These are phyloP conservation scores for Daldinia eschscholtzii DNA, from an alignment of 2,329 filamentous ascomycete species.

Conservation along the genomic window DNA sequence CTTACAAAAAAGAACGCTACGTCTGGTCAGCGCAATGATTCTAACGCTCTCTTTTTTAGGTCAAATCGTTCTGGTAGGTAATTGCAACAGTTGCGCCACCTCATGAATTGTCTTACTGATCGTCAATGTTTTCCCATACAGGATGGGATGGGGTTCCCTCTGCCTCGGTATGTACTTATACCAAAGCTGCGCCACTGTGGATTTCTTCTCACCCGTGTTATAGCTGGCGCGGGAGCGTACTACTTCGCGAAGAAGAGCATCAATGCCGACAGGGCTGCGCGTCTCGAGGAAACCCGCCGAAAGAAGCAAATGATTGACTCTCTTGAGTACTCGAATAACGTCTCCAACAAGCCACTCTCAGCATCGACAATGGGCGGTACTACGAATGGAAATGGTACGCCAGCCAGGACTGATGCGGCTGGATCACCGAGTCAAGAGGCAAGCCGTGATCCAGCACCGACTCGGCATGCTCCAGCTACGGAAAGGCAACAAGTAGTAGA, in stretches of 20 bases:
- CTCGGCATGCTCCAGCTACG: conserved; percentile 80
- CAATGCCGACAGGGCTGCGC: conserved; percentile 85
- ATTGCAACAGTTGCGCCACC: conserved; percentile 13
- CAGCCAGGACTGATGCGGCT: conserved; percentile 69
- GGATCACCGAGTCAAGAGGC: conserved; percentile 79
- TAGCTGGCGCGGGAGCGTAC: conserved; percentile 91
- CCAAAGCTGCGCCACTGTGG: conserved; percentile 2
- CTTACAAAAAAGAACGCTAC: not conserved
- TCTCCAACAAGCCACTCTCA: conserved; percentile 53
- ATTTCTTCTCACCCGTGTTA: conserved; percentile 36
- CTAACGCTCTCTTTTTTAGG: conserved; percentile 57
- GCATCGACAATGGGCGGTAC: conserved; percentile 55
- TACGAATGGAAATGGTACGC: conserved; percentile 58
- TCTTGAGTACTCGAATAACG: conserved; percentile 63
- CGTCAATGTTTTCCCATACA: conserved; percentile 53
- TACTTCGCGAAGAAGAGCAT: conserved; percentile 95
- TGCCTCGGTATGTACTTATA: conserved; percentile 75
- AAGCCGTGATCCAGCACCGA: conserved; percentile 84
- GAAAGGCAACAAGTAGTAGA: conserved; percentile 75
- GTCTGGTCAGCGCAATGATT: conserved; percentile 15
- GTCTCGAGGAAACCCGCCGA: conserved; percentile 74
- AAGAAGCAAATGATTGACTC: conserved; percentile 71
- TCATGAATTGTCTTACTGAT: conserved; percentile 24
- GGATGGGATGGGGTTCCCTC: conserved; percentile 92
- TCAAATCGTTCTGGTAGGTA: conserved; percentile 75